Base-by-base conservation (phyloP, 192 early-diverging fungal species). In the Powellomyces hirtus region DNA sequence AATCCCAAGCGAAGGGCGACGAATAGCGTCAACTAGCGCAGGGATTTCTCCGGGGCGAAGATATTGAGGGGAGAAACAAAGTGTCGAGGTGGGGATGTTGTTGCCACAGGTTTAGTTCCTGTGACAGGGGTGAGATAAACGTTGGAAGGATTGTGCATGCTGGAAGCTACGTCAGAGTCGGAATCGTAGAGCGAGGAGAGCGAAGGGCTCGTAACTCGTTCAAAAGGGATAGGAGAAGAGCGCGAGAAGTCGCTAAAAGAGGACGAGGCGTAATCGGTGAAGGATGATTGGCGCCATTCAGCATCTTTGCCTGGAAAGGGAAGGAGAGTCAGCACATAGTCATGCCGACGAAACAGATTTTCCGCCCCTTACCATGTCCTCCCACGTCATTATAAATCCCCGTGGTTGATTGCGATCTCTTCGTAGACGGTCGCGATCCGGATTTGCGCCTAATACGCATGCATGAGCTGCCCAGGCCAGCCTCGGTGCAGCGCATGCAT, bases 51-150 rank as follows among this genome's bases (percentile, higher is more conserved):
- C 2, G 60, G 36, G 37, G 60, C 60, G 42, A 62, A 62, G 22
- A 62, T 62, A 29, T 62, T 62, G 60, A 37, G 60, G 11, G 60
- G 60, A 26, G 60, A 62, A 16, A 62, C 60, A 62, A 42, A 62
- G 60, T 62, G 60, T 16, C 60, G 6, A 7, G 26, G 20, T 18
- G 60, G 60, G 16, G 60, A 62, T 16, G 20, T 36, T 16, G 24
- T 29, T 10, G 35, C 26, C 36, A 14, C 27, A 14, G 33, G 40
- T 20, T 27, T 5, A 4, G 35, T 62, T 2, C 26, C 26, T 5
- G 60, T 37, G 4, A 62, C 26, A 29, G 60, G 60, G 5, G 60
- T 62, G 37, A 62, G 60, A 38, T 62, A 62, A 8, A 38, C 60
- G 8, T 29, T 44, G 60, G 60, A 24, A 38, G 24, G 29, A 33